Evolutionary conservation across 1,139 yeast genomes (phyloP), one percentile per base, ranked within the genome.

Genomic region (Waltiozyma sp.): DNA sequence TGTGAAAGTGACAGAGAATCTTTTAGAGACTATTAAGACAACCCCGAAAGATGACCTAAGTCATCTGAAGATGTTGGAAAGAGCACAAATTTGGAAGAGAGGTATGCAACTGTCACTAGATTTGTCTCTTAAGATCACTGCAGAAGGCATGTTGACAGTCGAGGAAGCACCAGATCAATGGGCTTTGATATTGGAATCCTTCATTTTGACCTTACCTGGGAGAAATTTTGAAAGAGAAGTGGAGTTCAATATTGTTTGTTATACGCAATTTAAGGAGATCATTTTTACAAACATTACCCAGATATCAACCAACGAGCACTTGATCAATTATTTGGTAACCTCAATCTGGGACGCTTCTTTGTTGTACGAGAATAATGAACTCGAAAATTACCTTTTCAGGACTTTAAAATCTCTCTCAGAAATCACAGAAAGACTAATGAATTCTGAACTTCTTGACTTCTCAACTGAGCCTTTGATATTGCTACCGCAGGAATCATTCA

Each of bases 261-360:
- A 76, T 54, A 47, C 58, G 2, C 56, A 56, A 4, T 63, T 79
- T 46, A 69, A 72, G 37, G 49, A 52, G 0, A 50, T 71, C 1
- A 58, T 84, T 1, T 50, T 79, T 3, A 71, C n/a, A n/a, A 57
- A 61, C 31, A 50, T 65, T 4, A 52, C 56, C 1, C 56, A 60
- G 15, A 51, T 53, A 0, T 49, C 59, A 3, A n/a, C n/a, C 11
- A 48, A 55, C 6, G 52, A 60, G 6, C 53, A 53, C 2, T 59
- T 69, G 40, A 50, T 79, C 26, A 64, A 66, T 19, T 64, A 63
- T 14, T 69, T 77, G 40, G 58, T 80, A 3, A 57, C 66, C 2
- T 55, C 64, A 1, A 48, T 75, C 2, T 75, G 77, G 70, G 54
- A 59, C 2, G 60, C 70, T 16, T 78, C 86, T 2, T 73, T 71